Percentiles rank a stretch among this genome's conserved stretches.
Conservation (phyloP, 805 yeast species). For the Wickerhamiella lipophila region DNA sequence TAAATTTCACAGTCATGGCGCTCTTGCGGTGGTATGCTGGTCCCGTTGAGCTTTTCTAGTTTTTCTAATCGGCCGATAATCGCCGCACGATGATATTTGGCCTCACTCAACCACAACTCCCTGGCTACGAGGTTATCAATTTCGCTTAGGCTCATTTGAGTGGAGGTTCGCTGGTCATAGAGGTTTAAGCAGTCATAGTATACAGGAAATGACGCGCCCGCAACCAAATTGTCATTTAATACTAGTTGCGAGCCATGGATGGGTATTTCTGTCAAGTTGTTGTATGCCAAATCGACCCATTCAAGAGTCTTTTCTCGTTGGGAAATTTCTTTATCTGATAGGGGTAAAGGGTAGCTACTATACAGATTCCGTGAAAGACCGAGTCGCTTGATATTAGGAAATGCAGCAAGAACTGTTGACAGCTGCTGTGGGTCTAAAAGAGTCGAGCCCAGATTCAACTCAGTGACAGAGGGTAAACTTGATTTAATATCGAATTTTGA, state of each 20-base stretch:
- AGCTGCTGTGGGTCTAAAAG: conserved; percentile 6
- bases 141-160: conserved; percentile 32
- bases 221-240: neutral
- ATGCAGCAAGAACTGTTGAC: neutral
- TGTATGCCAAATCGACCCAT: conserved; percentile 31
- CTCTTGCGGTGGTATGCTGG: conserved; percentile 34
- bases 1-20: conserved; percentile 56
- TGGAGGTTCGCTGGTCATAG: conserved; percentile 1
- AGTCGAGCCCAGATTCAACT: conserved; percentile 32
- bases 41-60: conserved; percentile 45
- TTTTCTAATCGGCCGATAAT: conserved; percentile 37
- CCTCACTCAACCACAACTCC: conserved; percentile 34
- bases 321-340: too few relatives aligned
- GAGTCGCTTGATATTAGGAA: conserved; percentile 14
- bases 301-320: neutral
- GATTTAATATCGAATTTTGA: conserved; percentile 17
- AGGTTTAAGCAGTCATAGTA: neutral
- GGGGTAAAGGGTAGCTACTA: conserved; percentile 22
- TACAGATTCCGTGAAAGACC: conserved; percentile 30
- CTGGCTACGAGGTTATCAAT: conserved; percentile 33
- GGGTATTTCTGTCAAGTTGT: conserved; percentile 23
- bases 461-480: conserved; percentile 16
- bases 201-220: neutral
- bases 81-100: conserved; percentile 24
- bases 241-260: neutral